Conservation (phyloP, 768 basidiomycete species). For the Boletus pseudo-olivaceus region DNA sequence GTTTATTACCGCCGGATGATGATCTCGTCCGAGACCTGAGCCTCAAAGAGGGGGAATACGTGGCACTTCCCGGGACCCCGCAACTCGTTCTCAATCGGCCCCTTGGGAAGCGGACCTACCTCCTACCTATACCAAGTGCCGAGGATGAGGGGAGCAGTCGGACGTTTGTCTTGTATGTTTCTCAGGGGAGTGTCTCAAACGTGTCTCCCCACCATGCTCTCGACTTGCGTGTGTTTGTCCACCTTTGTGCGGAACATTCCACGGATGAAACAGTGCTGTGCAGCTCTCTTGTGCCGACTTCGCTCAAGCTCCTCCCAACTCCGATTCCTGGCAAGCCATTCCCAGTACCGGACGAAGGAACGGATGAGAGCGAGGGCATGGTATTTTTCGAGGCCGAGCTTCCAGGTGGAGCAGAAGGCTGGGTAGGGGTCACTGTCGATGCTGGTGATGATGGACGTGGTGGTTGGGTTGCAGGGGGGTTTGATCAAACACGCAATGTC, state of each 20-base stretch:
- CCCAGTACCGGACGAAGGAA: constrained; percentile 64
- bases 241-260: constrained; percentile 37
- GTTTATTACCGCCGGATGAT: constrained; percentile 35
- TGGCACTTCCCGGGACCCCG: constrained; percentile 35
- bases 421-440: constrained; percentile 54
- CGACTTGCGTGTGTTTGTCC: constrained; percentile 46
- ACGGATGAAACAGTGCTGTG: constrained; percentile 33
- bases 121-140: constrained; percentile 40
- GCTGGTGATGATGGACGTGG: constrained; percentile 48
- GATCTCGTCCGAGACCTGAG: constrained; percentile 5
- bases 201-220: constrained; percentile 48
- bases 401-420: constrained; percentile 25
- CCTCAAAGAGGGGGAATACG: constrained; percentile 25
- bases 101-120: constrained; percentile 40
- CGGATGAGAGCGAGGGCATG: constrained; percentile 72
- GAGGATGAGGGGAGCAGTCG: constrained; percentile 3
- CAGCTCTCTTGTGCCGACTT: constrained; percentile 39
- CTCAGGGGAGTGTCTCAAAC: constrained; percentile 50
- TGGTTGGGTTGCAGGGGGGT: constrained; percentile 63
- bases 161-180: constrained; percentile 56
- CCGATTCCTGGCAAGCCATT: constrained; percentile 52
- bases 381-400: constrained; percentile 59
- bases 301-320: constrained; percentile 61
- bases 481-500: constrained; percentile 36
- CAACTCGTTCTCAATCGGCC: constrained; percentile 46